A percentile compares a stretch with the other conserved stretches of the same genome.
Evolutionary conservation across 108 stramenopile genomes (phyloP).

Genomic region (Asterionellopsis glacialis): DNA sequence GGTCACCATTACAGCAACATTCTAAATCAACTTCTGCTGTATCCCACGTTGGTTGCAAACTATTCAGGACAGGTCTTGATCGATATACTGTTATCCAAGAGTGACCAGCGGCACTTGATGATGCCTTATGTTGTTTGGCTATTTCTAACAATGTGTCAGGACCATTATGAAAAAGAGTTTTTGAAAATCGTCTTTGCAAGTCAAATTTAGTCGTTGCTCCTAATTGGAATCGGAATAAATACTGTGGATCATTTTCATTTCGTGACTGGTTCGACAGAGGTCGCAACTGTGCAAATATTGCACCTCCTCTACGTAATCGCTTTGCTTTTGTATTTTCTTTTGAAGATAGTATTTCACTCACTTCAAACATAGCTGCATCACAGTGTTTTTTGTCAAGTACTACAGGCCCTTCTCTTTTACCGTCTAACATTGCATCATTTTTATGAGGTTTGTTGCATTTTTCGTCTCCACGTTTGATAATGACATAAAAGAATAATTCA

Average conservation of each 20-base stretch:
- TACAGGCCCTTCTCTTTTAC: background rate
- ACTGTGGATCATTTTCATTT: background rate
- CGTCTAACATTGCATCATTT: background rate
- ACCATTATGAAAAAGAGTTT: background rate
- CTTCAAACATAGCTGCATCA: constrained; percentile 53
- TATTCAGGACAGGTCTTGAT: constrained; percentile 40
- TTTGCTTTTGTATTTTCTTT: constrained; percentile 40
- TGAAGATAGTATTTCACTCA: constrained; percentile 57
- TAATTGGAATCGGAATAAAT: constrained; percentile 23
- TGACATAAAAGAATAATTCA: constrained; percentile 32
- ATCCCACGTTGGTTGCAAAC: constrained; percentile 49
- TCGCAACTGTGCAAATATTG: background rate
- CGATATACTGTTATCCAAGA: constrained; percentile 55
- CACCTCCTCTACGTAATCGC: constrained; percentile 46
- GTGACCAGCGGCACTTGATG: background rate
- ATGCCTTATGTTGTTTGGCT: constrained; percentile 10
- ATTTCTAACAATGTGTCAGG: constrained; percentile 26
- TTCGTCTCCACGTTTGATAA: constrained; percentile 10
- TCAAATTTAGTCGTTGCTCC: constrained; percentile 8
- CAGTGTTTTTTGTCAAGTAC: constrained; percentile 5
- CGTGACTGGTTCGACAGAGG: constrained; percentile 14
- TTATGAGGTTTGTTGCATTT: too few relatives aligned
- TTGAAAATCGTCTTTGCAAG: background rate
- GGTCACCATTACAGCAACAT: constrained; percentile 20
- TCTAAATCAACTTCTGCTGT: constrained; percentile 39